phyloP scores from a whole-genome alignment of 1,139 yeast species.

The Sporopachydermia cereana region DNA sequence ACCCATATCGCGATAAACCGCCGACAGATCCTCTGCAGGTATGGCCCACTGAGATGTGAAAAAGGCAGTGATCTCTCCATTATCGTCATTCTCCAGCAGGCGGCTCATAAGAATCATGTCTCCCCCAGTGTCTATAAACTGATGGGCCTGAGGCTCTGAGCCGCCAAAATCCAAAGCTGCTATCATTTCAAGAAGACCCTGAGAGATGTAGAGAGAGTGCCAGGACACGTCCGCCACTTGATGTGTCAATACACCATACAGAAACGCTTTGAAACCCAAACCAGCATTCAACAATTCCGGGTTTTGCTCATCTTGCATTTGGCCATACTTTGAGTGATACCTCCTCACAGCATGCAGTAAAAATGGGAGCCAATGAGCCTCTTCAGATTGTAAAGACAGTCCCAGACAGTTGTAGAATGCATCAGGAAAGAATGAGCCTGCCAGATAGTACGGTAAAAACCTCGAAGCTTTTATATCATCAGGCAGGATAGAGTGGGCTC shows the following conservation, averaged over 20 bases:
- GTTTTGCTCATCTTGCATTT: conserved; percentile 9
- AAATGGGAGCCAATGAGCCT: conserved; percentile 56
- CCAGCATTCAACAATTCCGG: too few species aligned
- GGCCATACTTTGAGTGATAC: conserved; percentile 25
- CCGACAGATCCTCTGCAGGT: conserved; percentile 29
- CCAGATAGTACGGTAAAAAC: conserved; percentile 21
- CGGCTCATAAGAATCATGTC: conserved; percentile 37
- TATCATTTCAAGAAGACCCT: conserved; percentile 39
- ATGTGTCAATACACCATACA: conserved; percentile 43
- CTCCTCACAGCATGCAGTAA: conserved; percentile 30
- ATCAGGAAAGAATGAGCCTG: conserved; percentile 56
- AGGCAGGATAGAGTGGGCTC: conserved; percentile 11
- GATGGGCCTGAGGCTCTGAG: conserved; percentile 34
- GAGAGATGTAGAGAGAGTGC: conserved; percentile 44
- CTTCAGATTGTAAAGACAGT: conserved; percentile 40
- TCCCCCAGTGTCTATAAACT: conserved; percentile 43
- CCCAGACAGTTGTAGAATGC: conserved; percentile 46
- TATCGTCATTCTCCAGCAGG: conserved; percentile 21
- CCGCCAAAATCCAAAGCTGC: conserved; percentile 40
- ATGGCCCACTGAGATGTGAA: conserved; percentile 32
- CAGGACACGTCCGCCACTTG: conserved; percentile 50
- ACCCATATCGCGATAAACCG: conserved; percentile 25
- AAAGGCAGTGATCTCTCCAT: conserved; percentile 14
- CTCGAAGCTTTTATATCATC: conserved; percentile 8
- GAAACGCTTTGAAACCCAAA: conserved; percentile 33